phyloP scores from a whole-genome alignment of 177 flowering plant genomes.

The Vitis hybrid region DNA sequence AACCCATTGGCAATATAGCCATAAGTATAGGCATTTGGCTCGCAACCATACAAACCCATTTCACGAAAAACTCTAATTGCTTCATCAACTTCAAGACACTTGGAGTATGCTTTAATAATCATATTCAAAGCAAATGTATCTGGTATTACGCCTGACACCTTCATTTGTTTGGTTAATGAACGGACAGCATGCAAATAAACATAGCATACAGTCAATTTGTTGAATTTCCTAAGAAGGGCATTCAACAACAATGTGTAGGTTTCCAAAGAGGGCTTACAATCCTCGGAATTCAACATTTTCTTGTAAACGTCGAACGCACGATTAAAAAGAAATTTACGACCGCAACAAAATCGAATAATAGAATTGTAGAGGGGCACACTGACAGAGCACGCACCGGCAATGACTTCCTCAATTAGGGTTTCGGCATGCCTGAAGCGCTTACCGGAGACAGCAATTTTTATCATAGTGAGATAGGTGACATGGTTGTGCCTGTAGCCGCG shows the following conservation, averaged over 20 bases:
- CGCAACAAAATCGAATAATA: slow-evolving; percentile 60
- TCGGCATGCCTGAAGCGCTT: slow-evolving; percentile 52
- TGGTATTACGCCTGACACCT: slow-evolving; percentile 69
- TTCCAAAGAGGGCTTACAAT: slow-evolving; percentile 64
- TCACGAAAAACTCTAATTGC: slow-evolving; percentile 74
- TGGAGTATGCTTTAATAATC: slow-evolving; percentile 81
- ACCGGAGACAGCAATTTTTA: slow-evolving; percentile 39
- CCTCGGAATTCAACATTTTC: slow-evolving; percentile 58
- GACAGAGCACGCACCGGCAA: slow-evolving; percentile 75
- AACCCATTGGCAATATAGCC: slow-evolving; percentile 68
- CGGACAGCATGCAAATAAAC: slow-evolving; percentile 70
- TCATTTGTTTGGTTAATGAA: slow-evolving; percentile 82
- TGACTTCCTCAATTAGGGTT: slow-evolving; percentile 69
- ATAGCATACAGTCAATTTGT: slow-evolving; percentile 54
- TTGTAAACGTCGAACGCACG: slow-evolving; percentile 82
- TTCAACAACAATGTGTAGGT: slow-evolving; percentile 60
- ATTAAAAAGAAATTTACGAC: slow-evolving; percentile 48
- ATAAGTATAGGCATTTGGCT: slow-evolving; percentile 62
- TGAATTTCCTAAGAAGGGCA: slow-evolving; percentile 61
- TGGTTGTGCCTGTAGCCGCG: slow-evolving; percentile 69
- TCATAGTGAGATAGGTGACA: slow-evolving; percentile 64
- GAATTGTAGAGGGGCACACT: slow-evolving; percentile 60
- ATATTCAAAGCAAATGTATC: slow-evolving; percentile 69
- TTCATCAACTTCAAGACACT: slow-evolving; percentile 70
- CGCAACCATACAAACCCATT: slow-evolving; percentile 85